Conservation (phyloP, 2,329 filamentous ascomycete species). For the Beauveria sp. region DNA sequence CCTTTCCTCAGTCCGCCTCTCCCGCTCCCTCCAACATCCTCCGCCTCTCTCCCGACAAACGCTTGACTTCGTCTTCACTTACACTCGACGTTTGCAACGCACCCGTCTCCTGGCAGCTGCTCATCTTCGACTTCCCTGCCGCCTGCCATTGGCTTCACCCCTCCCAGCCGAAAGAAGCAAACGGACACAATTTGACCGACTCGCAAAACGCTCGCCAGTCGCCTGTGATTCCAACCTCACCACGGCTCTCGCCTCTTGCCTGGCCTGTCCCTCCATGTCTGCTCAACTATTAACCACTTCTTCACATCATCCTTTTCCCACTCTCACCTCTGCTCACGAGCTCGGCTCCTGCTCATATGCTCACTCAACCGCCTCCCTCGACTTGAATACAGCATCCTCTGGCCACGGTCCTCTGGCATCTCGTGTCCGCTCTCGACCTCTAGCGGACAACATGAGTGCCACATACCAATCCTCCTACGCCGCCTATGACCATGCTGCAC, state of each 20-base stretch:
- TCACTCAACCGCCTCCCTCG: neutral
- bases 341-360: neutral
- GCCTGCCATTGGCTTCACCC: neutral
- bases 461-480: constrained; percentile 42
- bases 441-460: constrained; percentile 43
- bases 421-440: constrained; percentile 7
- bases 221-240: neutral
- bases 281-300: neutral
- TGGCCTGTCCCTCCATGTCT: neutral
- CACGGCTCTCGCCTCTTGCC: neutral
- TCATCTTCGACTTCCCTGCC: neutral
- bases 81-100: neutral
- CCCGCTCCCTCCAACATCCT: neutral
- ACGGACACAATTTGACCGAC: constrained; percentile 2
- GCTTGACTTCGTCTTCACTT: constrained; percentile 3
- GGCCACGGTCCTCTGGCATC: neutral
- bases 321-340: neutral
- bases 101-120: neutral
- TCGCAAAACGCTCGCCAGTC: neutral
- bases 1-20: neutral
- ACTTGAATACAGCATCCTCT: neutral
- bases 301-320: neutral
- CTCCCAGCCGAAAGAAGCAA: neutral
- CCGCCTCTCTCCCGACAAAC: neutral
- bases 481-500: constrained; percentile 40